A percentile compares a stretch with the other conserved stretches of the same genome.
phyloP scores from a whole-genome alignment of 139 green algal species.

The Chlorella sp. region DNA sequence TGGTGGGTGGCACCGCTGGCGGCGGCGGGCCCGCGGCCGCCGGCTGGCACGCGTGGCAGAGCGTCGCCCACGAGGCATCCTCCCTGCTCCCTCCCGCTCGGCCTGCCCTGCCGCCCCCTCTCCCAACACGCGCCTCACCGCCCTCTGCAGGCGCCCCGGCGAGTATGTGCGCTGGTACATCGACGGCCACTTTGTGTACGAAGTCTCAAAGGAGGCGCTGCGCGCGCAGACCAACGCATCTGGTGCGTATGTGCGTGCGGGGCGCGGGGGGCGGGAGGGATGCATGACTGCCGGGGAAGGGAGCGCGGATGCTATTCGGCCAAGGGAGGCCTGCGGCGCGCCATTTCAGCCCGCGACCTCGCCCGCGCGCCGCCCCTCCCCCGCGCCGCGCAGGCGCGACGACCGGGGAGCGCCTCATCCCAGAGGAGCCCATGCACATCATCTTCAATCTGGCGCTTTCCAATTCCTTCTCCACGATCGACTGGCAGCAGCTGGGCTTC shows the following conservation, averaged over 20 bases:
- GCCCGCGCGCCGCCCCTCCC: not conserved
- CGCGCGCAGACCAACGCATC: slow-evolving; percentile 1
- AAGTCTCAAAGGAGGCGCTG: slow-evolving; percentile 35
- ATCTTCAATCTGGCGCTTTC: slow-evolving; percentile 62
- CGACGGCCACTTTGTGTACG: slow-evolving; percentile 37
- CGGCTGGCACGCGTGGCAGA: not conserved
- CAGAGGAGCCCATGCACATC: slow-evolving; percentile 53
- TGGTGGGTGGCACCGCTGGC: slow-evolving; percentile 4
- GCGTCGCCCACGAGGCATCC: not conserved
- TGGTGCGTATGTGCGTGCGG: not conserved
- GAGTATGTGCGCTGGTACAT: slow-evolving; percentile 47
- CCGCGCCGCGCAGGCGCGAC: not conserved
- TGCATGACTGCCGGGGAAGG: not conserved
- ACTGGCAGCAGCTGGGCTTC: slow-evolving; percentile 31
- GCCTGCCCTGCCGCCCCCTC: not conserved
- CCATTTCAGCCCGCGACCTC: not conserved
- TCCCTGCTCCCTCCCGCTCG: not conserved
- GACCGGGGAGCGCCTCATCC: slow-evolving; percentile 41
- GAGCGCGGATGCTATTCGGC: not conserved
- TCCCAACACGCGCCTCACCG: not conserved
- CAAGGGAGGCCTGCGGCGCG: not conserved
- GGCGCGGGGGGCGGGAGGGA: too few relatives aligned
- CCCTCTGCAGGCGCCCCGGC: not conserved
- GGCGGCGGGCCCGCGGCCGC: not conserved
- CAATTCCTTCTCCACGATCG: slow-evolving; percentile 25